A percentile compares a stretch with the other conserved stretches of the same genome.
phyloP scores from a whole-genome alignment of 352 stramenopile species.

The Globisporangium middletonii region DNA sequence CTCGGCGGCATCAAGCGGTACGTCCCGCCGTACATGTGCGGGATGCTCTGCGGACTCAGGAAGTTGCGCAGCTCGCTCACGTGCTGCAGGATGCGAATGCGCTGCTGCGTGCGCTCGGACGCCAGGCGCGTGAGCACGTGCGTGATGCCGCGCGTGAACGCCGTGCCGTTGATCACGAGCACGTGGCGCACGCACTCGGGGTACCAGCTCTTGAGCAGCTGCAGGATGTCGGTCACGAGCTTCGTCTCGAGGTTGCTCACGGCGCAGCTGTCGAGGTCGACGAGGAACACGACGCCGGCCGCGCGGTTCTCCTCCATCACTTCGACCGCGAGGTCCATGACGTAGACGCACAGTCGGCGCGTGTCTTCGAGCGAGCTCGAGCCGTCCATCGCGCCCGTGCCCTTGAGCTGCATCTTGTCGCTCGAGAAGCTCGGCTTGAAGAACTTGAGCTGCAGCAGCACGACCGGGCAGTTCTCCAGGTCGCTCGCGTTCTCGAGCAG shows the following conservation, averaged over 20 bases:
- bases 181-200: slow-evolving; percentile 54
- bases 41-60: slow-evolving; percentile 37
- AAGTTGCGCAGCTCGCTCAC: slow-evolving; percentile 41
- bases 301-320: slow-evolving; percentile 61
- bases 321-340: slow-evolving; percentile 71
- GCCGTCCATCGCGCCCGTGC: slow-evolving; percentile 40
- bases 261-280: slow-evolving; percentile 50
- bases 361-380: slow-evolving; percentile 66
- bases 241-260: slow-evolving; percentile 49
- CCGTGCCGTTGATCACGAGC: slow-evolving; percentile 57
- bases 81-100: slow-evolving; percentile 44
- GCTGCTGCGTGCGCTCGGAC: slow-evolving; percentile 35
- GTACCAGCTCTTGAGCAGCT: slow-evolving; percentile 57
- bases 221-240: slow-evolving; percentile 59
- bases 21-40: slow-evolving; percentile 53
- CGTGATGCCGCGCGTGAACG: slow-evolving; percentile 46
- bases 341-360: slow-evolving; percentile 59
- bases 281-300: slow-evolving; percentile 58
- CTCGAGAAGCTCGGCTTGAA: slow-evolving; percentile 57
- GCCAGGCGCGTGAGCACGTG: slow-evolving; percentile 46
- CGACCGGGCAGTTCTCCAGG: slow-evolving; percentile 39
- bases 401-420: slow-evolving; percentile 57
- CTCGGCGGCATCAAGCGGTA: slow-evolving; percentile 46
- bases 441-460: slow-evolving; percentile 54
- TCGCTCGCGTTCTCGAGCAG: slow-evolving; percentile 53